Base-by-base conservation (phyloP, 2,329 filamentous ascomycete species). In the Beauveria rudraprayagi region DNA sequence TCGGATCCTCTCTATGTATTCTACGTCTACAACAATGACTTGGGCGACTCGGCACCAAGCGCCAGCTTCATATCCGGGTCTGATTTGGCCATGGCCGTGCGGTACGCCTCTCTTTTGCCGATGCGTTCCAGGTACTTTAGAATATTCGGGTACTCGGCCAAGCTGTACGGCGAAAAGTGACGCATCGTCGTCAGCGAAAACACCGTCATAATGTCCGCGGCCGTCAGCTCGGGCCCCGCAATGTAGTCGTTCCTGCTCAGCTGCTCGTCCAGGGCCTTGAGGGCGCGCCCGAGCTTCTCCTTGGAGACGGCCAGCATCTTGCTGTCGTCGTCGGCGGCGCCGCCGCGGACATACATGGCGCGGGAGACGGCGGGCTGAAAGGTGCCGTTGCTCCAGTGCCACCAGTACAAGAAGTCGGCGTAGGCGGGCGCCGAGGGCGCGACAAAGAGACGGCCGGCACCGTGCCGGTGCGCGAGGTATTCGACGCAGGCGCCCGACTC, bases 151-250 rank as follows among this genome's bases (percentile, higher is more conserved):
- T 80, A 80, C 0, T 66, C 69, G 2, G 62, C 65, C 54, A 84
- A 64, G 55, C 76, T 73, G 50, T 73, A 74, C 1, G 76, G 75
- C 26, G 71, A 70, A 64, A 83, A 87, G 54, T 76, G 74, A 17
- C 86, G 75, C 77, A 84, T 79, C 2, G 84, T 89, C 0, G 85
- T 87, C 40, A 89, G 72, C 16, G 77, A 75, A 66, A 81, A 87
- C 0, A 86, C 77, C 5, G 73, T 74, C 84, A 89, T 88, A 44
- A 88, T 75, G 70, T 90, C 87, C 1, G 87, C 87, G 1, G 77
- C 83, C 0, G 83, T 88, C 62, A 90, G 83, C 56, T 85, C 76
- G 0, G 78, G 72, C 2, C 86, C 87, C 0, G 82, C 84, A 24
- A 90, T 72, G 76, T 80, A 90, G 8, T 74, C 68, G 41, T 75